Conservation (phyloP, 257 asterid species). For the Solanum commersonii region DNA sequence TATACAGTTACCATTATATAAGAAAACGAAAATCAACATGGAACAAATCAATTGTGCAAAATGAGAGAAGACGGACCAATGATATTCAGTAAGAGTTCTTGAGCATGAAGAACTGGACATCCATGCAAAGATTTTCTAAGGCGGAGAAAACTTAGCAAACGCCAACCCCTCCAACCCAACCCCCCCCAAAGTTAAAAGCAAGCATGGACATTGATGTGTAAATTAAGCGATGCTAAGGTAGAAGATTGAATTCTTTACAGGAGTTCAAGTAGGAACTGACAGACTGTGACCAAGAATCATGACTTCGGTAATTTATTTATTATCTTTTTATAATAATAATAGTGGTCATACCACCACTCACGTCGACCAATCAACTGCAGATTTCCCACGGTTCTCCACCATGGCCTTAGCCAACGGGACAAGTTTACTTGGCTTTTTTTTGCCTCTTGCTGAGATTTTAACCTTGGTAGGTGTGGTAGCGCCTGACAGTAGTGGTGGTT, state of each 20-base stretch:
- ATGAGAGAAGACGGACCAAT: neutral
- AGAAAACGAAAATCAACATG: neutral
- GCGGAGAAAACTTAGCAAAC: neutral
- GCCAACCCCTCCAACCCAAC: neutral
- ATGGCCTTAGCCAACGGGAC: neutral
- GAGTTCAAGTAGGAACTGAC: neutral
- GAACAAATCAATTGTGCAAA: neutral
- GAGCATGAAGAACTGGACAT: neutral
- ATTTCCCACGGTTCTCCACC: neutral
- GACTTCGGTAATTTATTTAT: neutral
- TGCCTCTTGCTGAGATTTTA: neutral
- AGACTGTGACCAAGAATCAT: neutral
- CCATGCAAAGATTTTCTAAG: neutral
- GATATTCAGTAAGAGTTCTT: neutral
- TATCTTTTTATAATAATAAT: neutral
- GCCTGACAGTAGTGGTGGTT: neutral
- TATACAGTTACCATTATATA: neutral
- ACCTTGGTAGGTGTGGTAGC: neutral
- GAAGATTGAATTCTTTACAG: neutral
- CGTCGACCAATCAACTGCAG: neutral
- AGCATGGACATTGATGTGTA: neutral
- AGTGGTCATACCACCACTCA: neutral
- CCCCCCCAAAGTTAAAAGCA: neutral
- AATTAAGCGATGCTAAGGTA: neutral
- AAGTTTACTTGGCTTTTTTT: neutral